Percentiles rank a stretch among this genome's conserved stretches.
Conservation (phyloP, 768 basidiomycete genomes). For the Grammothele lineata region DNA sequence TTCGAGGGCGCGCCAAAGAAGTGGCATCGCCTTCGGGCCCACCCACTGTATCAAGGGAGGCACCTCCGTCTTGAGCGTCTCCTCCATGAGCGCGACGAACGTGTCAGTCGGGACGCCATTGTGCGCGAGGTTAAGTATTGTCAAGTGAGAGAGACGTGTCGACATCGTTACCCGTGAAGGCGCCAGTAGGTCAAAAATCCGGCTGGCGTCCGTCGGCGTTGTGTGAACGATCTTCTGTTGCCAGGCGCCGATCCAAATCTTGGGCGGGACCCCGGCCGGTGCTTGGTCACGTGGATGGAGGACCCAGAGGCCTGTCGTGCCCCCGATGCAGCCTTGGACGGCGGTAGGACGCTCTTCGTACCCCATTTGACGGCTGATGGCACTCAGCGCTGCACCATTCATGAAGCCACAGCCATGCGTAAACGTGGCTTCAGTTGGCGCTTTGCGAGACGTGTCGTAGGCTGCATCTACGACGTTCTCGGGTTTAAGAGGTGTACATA, state of each 20-base stretch:
- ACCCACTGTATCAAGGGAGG: conserved; percentile 51
- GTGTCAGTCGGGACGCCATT: conserved; percentile 49
- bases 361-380: conserved; percentile 19
- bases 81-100: conserved; percentile 45
- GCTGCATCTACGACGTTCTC: conserved; percentile 35
- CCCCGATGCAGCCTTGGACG: conserved; percentile 31
- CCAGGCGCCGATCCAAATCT: conserved; percentile 33
- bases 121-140: conserved; percentile 54
- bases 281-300: conserved; percentile 25
- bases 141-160: conserved; percentile 47
- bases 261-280: conserved; percentile 23
- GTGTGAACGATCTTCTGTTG: conserved; percentile 28
- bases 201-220: conserved; percentile 33
- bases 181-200: conserved; percentile 51
- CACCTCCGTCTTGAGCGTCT: conserved; percentile 46
- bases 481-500: no score
- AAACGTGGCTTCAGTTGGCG: conserved; percentile 50
- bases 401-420: conserved; percentile 36
- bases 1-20: conserved; percentile 50
- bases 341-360: conserved; percentile 22
- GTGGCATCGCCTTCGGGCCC: conserved; percentile 38
- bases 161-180: conserved; percentile 41
- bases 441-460: conserved; percentile 26
- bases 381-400: conserved; percentile 28
- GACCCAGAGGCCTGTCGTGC: conserved; percentile 33